Evolutionary conservation across 305 asterid genomes (phyloP).

Genomic region (Fraxinus paxiana): DNA sequence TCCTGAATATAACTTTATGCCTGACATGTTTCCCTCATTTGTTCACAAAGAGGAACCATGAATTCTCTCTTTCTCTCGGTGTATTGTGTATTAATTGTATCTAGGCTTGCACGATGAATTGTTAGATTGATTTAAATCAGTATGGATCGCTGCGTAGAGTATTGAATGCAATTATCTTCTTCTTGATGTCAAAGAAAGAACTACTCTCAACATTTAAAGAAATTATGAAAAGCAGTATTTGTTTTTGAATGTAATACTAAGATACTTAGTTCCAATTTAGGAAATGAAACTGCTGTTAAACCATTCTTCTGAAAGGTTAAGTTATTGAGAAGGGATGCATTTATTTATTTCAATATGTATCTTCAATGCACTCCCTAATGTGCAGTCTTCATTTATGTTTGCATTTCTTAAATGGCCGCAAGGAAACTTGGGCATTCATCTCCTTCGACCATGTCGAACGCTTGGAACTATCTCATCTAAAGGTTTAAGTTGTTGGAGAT

Average conservation of each 20-base stretch:
- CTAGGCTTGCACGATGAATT: background rate
- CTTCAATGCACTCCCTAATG: background rate
- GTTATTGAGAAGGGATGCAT: background rate
- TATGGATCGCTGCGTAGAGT: background rate
- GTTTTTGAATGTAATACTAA: background rate
- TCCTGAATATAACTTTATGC: conserved; percentile 27
- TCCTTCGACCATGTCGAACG: background rate
- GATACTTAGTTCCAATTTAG: background rate
- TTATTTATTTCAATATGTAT: background rate
- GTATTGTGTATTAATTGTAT: background rate
- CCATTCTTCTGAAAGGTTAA: background rate
- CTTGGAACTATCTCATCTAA: background rate
- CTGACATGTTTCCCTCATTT: conserved; percentile 33
- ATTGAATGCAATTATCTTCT: background rate
- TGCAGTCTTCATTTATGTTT: background rate
- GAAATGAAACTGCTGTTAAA: background rate
- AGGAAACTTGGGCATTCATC: background rate
- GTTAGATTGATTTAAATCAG: background rate
- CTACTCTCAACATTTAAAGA: background rate
- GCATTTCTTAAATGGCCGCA: background rate
- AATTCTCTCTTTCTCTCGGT: background rate
- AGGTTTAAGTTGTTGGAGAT: background rate
- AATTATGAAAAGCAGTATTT: background rate
- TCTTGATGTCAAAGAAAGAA: background rate
- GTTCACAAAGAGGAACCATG: conserved; percentile 39